Percentiles rank a stretch among this genome's conserved stretches.
phyloP scores from a whole-genome alignment of 768 basidiomycete genomes.

The Rhodosporidiobolus odoratus region DNA sequence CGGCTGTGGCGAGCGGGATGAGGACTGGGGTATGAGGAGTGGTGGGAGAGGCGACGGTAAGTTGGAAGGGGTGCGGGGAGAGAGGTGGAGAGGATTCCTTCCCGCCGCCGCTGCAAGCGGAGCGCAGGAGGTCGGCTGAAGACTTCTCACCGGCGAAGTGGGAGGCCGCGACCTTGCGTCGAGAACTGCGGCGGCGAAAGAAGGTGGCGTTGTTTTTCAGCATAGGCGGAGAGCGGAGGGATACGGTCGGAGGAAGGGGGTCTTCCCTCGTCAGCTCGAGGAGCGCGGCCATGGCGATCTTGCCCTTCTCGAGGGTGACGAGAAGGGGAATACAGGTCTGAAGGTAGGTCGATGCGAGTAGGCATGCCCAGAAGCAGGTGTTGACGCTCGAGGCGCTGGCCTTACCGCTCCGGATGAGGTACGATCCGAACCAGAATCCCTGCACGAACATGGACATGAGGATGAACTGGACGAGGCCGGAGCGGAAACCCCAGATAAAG shows the following conservation, averaged over 20 bases:
- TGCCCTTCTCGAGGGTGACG: slow-evolving; percentile 72
- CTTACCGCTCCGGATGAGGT: slow-evolving; percentile 73
- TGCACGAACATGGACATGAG: slow-evolving; percentile 91
- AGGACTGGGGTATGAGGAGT: slow-evolving; percentile 22
- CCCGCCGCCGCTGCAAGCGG: too few relatives aligned
- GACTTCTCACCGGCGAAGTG: too few relatives aligned
- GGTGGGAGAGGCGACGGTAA: slow-evolving; percentile 4
- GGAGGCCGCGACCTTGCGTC: neutral
- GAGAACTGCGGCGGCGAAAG: neutral
- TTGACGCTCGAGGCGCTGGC: slow-evolving; percentile 72
- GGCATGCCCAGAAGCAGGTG: slow-evolving; percentile 96
- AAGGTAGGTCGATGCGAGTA: slow-evolving; percentile 79
- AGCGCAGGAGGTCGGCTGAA: neutral
- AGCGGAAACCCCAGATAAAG: slow-evolving; percentile 68
- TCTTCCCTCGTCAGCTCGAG: slow-evolving; percentile 55
- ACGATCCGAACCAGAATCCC: slow-evolving; percentile 91
- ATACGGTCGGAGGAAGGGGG: neutral
- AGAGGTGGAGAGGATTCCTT: slow-evolving; percentile 1
- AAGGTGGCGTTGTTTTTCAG: neutral
- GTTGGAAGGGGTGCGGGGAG: slow-evolving; percentile 21
- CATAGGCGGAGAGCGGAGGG: neutral
- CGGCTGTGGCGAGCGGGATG: slow-evolving; percentile 26
- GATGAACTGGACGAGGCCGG: slow-evolving; percentile 68
- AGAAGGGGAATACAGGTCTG: slow-evolving; percentile 81
- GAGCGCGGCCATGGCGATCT: slow-evolving; percentile 68